phyloP scores from a whole-genome alignment of 371 early-diverging fungal genomes.

The Zychaea mexicana region DNA sequence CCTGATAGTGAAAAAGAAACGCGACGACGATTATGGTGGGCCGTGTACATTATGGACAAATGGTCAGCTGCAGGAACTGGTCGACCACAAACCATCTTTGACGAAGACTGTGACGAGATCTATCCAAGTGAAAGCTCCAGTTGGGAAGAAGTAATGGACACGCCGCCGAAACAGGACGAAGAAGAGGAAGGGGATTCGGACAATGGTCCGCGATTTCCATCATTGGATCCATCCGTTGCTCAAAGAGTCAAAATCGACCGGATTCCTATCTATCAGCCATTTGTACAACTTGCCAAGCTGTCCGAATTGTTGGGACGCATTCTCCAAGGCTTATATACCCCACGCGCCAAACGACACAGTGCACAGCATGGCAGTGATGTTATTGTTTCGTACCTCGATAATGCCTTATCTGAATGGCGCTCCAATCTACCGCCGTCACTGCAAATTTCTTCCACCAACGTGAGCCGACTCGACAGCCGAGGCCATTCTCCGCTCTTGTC shows the following conservation, averaged over 20 bases:
- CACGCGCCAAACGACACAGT: slow-evolving; percentile 48
- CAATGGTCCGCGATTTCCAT: slow-evolving; percentile 31
- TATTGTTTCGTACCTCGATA: slow-evolving; percentile 43
- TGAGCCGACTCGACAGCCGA: slow-evolving; percentile 27
- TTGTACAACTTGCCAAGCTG: slow-evolving; percentile 47
- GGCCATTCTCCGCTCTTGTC: slow-evolving; percentile 37
- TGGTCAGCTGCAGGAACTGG: slow-evolving; percentile 56
- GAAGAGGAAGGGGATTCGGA: slow-evolving; percentile 9
- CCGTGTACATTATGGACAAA: slow-evolving; percentile 62
- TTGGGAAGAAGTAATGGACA: slow-evolving; percentile 52
- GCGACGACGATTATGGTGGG: slow-evolving; percentile 68
- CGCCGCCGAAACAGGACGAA: slow-evolving; percentile 8
- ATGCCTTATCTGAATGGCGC: slow-evolving; percentile 47
- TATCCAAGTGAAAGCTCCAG: slow-evolving; percentile 44
- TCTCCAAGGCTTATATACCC: slow-evolving; percentile 50
- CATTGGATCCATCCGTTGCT: slow-evolving; percentile 33
- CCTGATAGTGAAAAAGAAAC: slow-evolving; percentile 59
- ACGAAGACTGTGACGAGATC: slow-evolving; percentile 48
- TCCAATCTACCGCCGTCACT: slow-evolving; percentile 39
- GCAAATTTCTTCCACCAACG: slow-evolving; percentile 36
- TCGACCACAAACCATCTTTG: slow-evolving; percentile 55
- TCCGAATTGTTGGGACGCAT: slow-evolving; percentile 50
- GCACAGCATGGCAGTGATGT: slow-evolving; percentile 53
- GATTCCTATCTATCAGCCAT: slow-evolving; percentile 50
- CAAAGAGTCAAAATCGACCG: slow-evolving; percentile 32